A percentile compares a stretch with the other conserved stretches of the same genome.
phyloP scores from a whole-genome alignment of 768 basidiomycete genomes.

The Lenzites betulinus region DNA sequence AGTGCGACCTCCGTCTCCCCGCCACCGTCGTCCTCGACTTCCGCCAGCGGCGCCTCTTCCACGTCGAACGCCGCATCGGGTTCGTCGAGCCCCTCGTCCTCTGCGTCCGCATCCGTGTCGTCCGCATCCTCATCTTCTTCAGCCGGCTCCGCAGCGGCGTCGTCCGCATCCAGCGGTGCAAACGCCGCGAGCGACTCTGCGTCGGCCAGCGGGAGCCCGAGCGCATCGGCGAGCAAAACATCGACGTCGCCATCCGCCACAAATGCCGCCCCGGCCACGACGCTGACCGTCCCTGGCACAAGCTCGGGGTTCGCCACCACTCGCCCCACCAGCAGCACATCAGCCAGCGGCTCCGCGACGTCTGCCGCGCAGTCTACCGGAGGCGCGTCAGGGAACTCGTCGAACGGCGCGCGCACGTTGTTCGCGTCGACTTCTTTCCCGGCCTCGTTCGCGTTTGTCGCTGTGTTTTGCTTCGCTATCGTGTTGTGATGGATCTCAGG shows the following conservation, averaged over 20 bases:
- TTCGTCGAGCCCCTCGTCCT: not conserved
- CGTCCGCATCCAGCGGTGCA: not conserved
- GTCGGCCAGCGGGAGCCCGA: not conserved
- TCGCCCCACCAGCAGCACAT: not conserved
- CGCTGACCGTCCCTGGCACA: constrained; percentile 1
- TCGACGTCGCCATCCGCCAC: too few species aligned
- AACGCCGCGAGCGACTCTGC: not conserved
- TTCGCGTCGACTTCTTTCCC: not conserved
- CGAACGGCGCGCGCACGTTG: not conserved
- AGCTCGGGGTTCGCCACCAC: not conserved
- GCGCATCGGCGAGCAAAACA: not conserved
- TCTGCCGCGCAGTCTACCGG: not conserved
- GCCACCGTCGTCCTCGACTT: too few species aligned
- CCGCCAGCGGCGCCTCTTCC: too few species aligned
- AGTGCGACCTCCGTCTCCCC: too few species aligned
- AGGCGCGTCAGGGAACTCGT: not conserved
- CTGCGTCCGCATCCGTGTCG: not conserved
- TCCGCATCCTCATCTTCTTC: not conserved
- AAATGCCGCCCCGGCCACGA: not conserved
- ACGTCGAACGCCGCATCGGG: constrained; percentile 25
- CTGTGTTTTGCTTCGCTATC: not conserved
- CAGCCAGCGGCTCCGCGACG: not conserved
- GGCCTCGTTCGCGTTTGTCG: not conserved
- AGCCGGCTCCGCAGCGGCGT: not conserved
- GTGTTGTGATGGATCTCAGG: not conserved